Evolutionary conservation across 1,284 basidiomycete species (phyloP).

Genomic region (Cutaneotrichosporon sp.): DNA sequence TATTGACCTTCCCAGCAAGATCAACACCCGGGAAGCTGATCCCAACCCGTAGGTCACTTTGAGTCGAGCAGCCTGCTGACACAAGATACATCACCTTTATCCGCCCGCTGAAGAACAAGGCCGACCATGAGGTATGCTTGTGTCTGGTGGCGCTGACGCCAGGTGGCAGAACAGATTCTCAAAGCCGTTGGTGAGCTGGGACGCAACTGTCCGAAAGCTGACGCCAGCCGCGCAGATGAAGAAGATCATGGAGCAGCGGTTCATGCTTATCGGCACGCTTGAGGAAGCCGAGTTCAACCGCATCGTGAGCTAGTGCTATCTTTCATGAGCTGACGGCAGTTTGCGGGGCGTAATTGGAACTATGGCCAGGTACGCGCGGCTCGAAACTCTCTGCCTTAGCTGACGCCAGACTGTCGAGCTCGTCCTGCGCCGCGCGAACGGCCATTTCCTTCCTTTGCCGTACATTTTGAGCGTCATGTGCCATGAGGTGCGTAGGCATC

Average conservation of each 20-base stretch:
- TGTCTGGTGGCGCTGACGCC: not conserved
- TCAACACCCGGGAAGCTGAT: constrained; percentile 42
- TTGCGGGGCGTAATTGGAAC: constrained; percentile 48
- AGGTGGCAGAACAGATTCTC: constrained; percentile 41
- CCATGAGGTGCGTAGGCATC: constrained; percentile 37
- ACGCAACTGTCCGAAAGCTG: not conserved
- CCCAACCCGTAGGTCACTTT: constrained; percentile 35
- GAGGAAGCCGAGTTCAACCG: constrained; percentile 45
- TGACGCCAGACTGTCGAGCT: constrained; percentile 39
- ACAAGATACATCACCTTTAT: constrained; percentile 44
- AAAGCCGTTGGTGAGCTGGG: constrained; percentile 40
- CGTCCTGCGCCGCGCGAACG: constrained; percentile 42
- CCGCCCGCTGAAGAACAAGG: constrained; percentile 29
- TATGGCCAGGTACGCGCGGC: constrained; percentile 42
- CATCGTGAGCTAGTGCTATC: constrained; percentile 28
- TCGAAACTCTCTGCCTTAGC: not conserved
- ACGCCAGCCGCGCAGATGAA: constrained; percentile 35
- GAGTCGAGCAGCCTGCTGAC: too few relatives aligned
- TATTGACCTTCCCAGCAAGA: constrained; percentile 23
- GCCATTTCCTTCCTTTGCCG: constrained; percentile 41
- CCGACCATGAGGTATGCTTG: constrained; percentile 28
- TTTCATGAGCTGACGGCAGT: constrained; percentile 19
- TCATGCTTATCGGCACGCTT: constrained; percentile 42
- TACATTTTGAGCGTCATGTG: constrained; percentile 46
- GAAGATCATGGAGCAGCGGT: constrained; percentile 42